Conservation (phyloP, 2,329 filamentous ascomycete genomes). For the Colletotrichum agaves region DNA sequence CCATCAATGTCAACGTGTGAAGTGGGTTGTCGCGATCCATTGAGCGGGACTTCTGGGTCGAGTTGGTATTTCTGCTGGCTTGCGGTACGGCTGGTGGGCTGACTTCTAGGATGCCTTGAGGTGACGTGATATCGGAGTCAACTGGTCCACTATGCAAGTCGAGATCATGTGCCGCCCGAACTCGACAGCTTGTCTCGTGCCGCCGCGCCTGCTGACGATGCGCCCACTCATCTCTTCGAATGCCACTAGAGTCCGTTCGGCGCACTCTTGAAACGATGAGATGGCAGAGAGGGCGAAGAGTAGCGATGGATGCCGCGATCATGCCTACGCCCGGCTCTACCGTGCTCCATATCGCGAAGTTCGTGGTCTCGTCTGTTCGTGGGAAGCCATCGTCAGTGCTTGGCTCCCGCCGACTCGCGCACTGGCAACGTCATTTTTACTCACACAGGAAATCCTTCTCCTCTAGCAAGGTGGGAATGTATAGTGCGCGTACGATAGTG, state of each 20-base stretch:
- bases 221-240: background rate
- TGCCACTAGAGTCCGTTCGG: background rate
- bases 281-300: slow-evolving; percentile 47
- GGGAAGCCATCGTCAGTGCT: too few relatives aligned
- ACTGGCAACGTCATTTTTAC: background rate
- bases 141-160: background rate
- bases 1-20: background rate
- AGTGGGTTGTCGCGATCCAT: background rate
- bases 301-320: slow-evolving; percentile 51
- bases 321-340: slow-evolving; percentile 56
- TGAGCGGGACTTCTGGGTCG: background rate
- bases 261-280: background rate
- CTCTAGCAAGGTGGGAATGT: slow-evolving; percentile 49
- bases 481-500: slow-evolving; percentile 56
- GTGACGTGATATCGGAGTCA: background rate
- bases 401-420: too few relatives aligned
- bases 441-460: slow-evolving; percentile 50
- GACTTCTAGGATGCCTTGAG: slow-evolving; percentile 1
- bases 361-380: slow-evolving; percentile 47
- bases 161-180: slow-evolving; percentile 5
- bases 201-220: slow-evolving; percentile 9
- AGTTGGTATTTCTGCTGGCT: slow-evolving; percentile 7
- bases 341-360: slow-evolving; percentile 58
- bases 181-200: slow-evolving; percentile 7
- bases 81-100: background rate